A percentile compares a stretch with the other conserved stretches of the same genome.
Conservation (phyloP, 1,139 yeast species). For the Saccharomyces pastorianus region DNA sequence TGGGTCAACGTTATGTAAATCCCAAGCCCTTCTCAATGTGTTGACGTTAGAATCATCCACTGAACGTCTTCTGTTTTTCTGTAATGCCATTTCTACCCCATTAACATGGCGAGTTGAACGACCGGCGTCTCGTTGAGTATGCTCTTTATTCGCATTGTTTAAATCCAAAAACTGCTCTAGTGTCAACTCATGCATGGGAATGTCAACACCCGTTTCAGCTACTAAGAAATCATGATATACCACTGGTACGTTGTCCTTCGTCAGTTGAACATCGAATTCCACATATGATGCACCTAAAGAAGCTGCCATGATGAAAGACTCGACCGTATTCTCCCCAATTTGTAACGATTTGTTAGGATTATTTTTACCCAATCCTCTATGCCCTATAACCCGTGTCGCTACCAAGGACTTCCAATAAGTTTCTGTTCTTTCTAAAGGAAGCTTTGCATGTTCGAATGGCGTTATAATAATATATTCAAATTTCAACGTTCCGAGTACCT, state of each 20-base stretch:
- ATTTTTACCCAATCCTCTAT: constrained; percentile 92
- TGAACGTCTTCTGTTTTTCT: neutral
- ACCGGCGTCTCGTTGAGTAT: constrained; percentile 5
- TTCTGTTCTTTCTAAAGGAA: constrained; percentile 53
- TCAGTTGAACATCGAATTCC: constrained; percentile 92
- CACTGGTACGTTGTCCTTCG: constrained; percentile 86
- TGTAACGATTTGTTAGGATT: constrained; percentile 70
- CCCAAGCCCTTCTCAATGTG: constrained; percentile 1
- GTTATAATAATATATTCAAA: constrained; percentile 69
- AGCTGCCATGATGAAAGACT: constrained; percentile 93
- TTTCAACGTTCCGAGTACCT: constrained; percentile 65
- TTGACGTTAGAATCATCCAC: constrained; percentile 4
- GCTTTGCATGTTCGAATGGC: constrained; percentile 65
- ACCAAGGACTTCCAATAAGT: constrained; percentile 90
- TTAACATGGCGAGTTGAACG: neutral
- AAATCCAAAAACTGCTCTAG: constrained; percentile 79
- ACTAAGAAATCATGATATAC: constrained; percentile 92
- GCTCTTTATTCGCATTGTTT: constrained; percentile 32
- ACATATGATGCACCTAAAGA: constrained; percentile 88
- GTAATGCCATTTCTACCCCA: neutral
- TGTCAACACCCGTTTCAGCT: constrained; percentile 92
- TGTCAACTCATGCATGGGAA: constrained; percentile 90
- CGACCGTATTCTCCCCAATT: constrained; percentile 92
- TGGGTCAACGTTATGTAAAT: constrained; percentile 7
- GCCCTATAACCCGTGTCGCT: constrained; percentile 90